Conservation (phyloP, 139 green algal genomes). For the Chlamydomonas incerta region DNA sequence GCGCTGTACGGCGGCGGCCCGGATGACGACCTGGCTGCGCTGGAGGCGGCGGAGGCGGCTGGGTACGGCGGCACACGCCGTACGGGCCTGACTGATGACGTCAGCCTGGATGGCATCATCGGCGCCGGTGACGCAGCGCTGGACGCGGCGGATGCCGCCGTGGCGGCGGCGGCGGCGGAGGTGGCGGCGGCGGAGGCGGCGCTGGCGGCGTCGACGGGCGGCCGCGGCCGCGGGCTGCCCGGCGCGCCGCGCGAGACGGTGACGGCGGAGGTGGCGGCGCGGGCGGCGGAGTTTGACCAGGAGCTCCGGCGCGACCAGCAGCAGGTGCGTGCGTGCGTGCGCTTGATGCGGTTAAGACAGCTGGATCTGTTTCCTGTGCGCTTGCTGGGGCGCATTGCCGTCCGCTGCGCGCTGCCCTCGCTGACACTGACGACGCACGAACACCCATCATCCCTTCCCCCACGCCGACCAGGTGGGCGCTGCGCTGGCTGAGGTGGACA, state of each 20-base stretch:
- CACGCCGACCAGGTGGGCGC: constrained; percentile 4
- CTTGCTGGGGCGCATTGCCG: too few relatives aligned
- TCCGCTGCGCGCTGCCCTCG: background rate
- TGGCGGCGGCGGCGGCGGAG: background rate
- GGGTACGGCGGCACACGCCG: background rate
- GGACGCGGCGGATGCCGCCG: background rate
- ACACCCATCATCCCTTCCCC: too few relatives aligned
- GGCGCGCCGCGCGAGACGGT: background rate
- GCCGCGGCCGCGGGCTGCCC: too few relatives aligned
- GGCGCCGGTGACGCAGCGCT: background rate
- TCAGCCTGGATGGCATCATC: background rate
- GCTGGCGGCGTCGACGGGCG: background rate
- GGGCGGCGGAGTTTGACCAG: background rate
- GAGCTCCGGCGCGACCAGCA: background rate
- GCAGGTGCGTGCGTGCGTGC: background rate
- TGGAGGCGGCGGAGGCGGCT: background rate
- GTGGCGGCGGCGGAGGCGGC: constrained; percentile 2
- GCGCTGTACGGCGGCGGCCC: background rate
- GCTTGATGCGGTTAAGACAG: background rate
- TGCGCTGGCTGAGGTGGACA: background rate
- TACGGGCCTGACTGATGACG: background rate
- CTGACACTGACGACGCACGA: too few relatives aligned
- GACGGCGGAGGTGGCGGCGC: background rate
- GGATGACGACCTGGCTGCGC: too few relatives aligned
- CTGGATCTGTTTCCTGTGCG: too few relatives aligned